Base-by-base conservation (phyloP, 306 rosid species). In the Begonia loranthoides region DNA sequence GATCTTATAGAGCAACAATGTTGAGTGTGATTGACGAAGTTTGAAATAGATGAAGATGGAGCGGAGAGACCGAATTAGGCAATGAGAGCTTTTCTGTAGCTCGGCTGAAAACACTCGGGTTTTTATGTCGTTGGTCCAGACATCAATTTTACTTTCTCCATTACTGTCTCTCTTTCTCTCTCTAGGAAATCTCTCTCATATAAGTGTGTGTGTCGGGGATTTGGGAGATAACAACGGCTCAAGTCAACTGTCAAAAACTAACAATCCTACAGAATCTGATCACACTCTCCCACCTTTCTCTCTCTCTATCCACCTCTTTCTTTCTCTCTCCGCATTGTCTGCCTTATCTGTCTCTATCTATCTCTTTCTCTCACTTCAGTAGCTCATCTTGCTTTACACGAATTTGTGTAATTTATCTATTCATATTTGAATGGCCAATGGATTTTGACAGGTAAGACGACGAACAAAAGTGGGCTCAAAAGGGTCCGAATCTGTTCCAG, bases 181-280 rank as follows among this genome's bases (percentile, higher is more conserved):
- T 61, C 72, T 65, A 56, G 57, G 62, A 58, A 16, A 45, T 58
- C 40, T 17, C 62, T 50, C 51, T 49, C 62, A 44, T 38, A 6
- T 11, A 45, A 41, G 55, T 47, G 68, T 36, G 51, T 47, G 70
- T 78, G 82, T 85, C 76, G 87, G 87, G 82, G 52, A 61, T 66
- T 74, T 63, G 74, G 54, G 81, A 49, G 80, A 54, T 63, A 58
- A 63, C 50, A 77, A 79, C 83, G 77, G 78, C 63, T 74, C 45
- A 54, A 56, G 87, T 77, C 93, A 89, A 82, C 87, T 74, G 93
- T 82, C 79, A 67, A 70, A 72, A 71, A 68, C 83, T 38, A 63
- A 64, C 49, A 57, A 54, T 69, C 77, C 79, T 67, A 68, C 70
- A 72, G 78, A 87, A 68, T 80, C 81, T 81, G 88, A 72, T 76